Base-by-base conservation (phyloP, 208 protist species). In the Trypanosoma melophagium region DNA sequence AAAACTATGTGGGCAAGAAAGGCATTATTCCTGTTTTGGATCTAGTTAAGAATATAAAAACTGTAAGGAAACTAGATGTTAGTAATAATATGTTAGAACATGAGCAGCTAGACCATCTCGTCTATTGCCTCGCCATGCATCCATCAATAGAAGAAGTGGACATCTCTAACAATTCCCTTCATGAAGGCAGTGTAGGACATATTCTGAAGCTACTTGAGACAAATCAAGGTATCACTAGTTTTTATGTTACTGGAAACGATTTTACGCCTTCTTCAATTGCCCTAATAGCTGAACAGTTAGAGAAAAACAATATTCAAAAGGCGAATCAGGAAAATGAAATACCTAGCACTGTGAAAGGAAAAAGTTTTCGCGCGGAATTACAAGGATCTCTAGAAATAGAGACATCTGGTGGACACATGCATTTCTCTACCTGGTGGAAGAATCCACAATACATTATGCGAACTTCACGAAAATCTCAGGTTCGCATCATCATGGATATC, bases 391-490 rank as follows among this genome's bases (percentile, higher is more conserved):
- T 90, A 41, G 49, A 71, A 12, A 57, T 53, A 5, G 77, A 79
- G 12, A 76, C 72, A 52, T 92, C 87, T 7, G 91, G 91, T 35
- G 91, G 91, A 12, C 80, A 86, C 69, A 63, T 89, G 16, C 81
- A 91, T 69, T 96, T 84, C 67, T 64, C 86, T 55, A 90, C 88
- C n/a, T 96, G 91, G 89, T 89, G 86, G 82, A 76, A 80, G 28
- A 96, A 94, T 69, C 82, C 80, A 12, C 91, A 96, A 71, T 94
- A 89, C 72, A 24, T 71, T 55, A 67, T 96, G 66, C 70, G 64
- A 8, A 55, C 80, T 16, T 93, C 86, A 12, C 76, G 74, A 51
- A 25, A 44, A 19, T 64, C 85, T 10, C 69, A 66, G 17, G 82
- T 93, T 19, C 64, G 67, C 12, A 70, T 95, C 25, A 58, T 77